Percentiles rank a stretch among this genome's conserved stretches.
phyloP scores from a whole-genome alignment of 768 basidiomycete genomes.

The Gymnopilus dilepis region DNA sequence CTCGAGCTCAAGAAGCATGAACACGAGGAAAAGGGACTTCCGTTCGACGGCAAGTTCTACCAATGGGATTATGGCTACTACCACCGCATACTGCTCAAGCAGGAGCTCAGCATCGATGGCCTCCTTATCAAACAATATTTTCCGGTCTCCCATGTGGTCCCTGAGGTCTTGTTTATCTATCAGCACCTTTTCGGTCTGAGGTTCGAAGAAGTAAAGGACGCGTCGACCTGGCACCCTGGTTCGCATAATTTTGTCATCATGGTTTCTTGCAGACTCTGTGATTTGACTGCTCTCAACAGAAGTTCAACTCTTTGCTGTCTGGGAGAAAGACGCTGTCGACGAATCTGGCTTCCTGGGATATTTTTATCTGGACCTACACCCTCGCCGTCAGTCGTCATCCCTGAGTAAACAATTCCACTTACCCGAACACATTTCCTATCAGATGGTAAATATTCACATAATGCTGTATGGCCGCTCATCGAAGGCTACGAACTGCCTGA shows the following conservation, averaged over 20 bases:
- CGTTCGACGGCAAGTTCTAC: slow-evolving; percentile 76
- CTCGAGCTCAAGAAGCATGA: slow-evolving; percentile 80
- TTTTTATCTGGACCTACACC: slow-evolving; percentile 88
- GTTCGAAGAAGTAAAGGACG: slow-evolving; percentile 66
- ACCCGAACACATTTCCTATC: not conserved
- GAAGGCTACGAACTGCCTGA: slow-evolving; percentile 63
- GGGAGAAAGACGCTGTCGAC: slow-evolving; percentile 80
- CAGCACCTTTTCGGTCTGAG: slow-evolving; percentile 79
- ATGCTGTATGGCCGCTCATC: slow-evolving; percentile 82
- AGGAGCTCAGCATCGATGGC: slow-evolving; percentile 75
- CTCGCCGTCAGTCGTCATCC: slow-evolving; percentile 58
- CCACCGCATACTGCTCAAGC: slow-evolving; percentile 68
- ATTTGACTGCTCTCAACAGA: slow-evolving; percentile 40
- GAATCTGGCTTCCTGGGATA: slow-evolving; percentile 80
- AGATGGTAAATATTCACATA: slow-evolving; percentile 86
- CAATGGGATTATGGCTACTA: slow-evolving; percentile 87
- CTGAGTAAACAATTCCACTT: not conserved
- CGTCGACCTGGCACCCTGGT: slow-evolving; percentile 82
- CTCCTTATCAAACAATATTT: slow-evolving; percentile 87
- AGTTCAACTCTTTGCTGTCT: slow-evolving; percentile 83
- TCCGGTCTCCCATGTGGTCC: slow-evolving; percentile 83
- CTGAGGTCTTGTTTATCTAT: slow-evolving; percentile 82
- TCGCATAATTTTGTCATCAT: slow-evolving; percentile 14
- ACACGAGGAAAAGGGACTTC: slow-evolving; percentile 59
- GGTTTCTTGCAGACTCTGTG: too few relatives aligned